These are phyloP conservation scores for Tricholoma terreum DNA, from an alignment of 768 basidiomycete species.

Conservation along the genomic window DNA sequence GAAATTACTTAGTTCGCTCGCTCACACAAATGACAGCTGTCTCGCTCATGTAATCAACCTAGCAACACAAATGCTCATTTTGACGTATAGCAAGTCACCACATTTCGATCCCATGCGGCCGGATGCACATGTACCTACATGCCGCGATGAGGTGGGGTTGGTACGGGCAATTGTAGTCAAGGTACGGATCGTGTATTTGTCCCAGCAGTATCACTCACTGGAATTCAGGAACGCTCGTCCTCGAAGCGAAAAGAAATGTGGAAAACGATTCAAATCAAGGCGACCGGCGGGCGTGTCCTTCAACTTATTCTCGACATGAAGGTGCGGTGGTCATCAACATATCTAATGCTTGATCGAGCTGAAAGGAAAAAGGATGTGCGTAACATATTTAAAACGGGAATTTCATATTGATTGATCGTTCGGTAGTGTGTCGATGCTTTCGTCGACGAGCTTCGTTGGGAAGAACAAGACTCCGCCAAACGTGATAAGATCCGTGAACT, in stretches of 20 bases:
- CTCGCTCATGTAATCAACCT: slow-evolving; percentile 30
- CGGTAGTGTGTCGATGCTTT: slow-evolving; percentile 22
- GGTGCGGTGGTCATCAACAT: slow-evolving; percentile 32
- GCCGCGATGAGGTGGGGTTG: neutral
- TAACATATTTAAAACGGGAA: too few species aligned
- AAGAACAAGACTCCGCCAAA: slow-evolving; percentile 24
- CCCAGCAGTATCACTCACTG: neutral
- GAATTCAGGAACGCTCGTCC: slow-evolving; percentile 25
- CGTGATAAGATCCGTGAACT: slow-evolving; percentile 18
- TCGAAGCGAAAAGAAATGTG: slow-evolving; percentile 21
- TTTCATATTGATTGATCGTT: too few species aligned
- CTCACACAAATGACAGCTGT: slow-evolving; percentile 16
- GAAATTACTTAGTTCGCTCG: neutral
- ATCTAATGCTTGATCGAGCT: slow-evolving; percentile 23
- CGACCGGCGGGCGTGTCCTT: neutral
- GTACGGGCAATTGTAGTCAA: slow-evolving; percentile 2
- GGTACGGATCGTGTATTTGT: neutral
- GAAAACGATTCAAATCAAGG: slow-evolving; percentile 12
- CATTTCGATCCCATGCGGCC: slow-evolving; percentile 16
- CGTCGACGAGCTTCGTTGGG: slow-evolving; percentile 18
- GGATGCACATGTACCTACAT: neutral
- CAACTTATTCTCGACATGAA: slow-evolving; percentile 29
- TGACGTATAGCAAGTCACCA: slow-evolving; percentile 20
- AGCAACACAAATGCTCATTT: slow-evolving; percentile 27
- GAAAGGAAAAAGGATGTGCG: neutral